These are phyloP conservation scores for Bipolaris cookei DNA, from an alignment of 2,329 filamentous ascomycete species.

Conservation along the genomic window DNA sequence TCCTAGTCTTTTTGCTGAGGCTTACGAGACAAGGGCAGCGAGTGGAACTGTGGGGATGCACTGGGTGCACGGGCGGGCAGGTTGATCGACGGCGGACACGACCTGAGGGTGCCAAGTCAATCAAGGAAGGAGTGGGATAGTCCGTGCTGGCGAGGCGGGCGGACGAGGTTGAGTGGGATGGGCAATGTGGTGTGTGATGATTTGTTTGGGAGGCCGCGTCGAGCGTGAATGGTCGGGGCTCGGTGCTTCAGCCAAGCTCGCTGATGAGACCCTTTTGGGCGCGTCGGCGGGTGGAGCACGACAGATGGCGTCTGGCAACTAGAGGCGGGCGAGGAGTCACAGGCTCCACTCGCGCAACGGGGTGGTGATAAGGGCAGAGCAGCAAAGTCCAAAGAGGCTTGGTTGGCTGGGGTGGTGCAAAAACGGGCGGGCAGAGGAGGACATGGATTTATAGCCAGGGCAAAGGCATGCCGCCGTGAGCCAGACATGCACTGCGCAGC, in stretches of 20 bases:
- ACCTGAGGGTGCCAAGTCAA: conserved; percentile 18
- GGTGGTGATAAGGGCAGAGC: conserved; percentile 14
- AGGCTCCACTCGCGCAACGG: conserved; percentile 19
- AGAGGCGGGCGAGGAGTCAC: conserved; percentile 9
- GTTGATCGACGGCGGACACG: conserved; percentile 4
- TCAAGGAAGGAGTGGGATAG: conserved; percentile 5
- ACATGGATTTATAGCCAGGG: conserved; percentile 6
- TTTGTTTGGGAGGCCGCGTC: conserved; percentile 31
- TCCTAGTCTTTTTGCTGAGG: conserved; percentile 3
- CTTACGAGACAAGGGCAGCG: conserved; percentile 10
- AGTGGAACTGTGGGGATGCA: conserved; percentile 13
- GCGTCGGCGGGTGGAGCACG: conserved; percentile 12
- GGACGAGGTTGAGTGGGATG: conserved; percentile 7
- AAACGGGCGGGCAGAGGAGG: background rate
- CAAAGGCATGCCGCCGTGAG: background rate
- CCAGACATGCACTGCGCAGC: background rate
- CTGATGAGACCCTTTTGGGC: conserved; percentile 19
- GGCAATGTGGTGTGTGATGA: conserved; percentile 22
- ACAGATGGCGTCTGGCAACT: background rate
- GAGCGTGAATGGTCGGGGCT: conserved; percentile 34
- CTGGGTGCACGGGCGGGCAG: conserved; percentile 7
- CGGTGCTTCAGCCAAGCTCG: conserved; percentile 28
- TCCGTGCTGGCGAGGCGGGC: conserved; percentile 14
- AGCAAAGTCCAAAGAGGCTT: background rate
- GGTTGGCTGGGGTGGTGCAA: background rate